These are phyloP conservation scores for Cryptosporidium parvum DNA, from an alignment of 169 alveolate genomes.

Conservation along the genomic window DNA sequence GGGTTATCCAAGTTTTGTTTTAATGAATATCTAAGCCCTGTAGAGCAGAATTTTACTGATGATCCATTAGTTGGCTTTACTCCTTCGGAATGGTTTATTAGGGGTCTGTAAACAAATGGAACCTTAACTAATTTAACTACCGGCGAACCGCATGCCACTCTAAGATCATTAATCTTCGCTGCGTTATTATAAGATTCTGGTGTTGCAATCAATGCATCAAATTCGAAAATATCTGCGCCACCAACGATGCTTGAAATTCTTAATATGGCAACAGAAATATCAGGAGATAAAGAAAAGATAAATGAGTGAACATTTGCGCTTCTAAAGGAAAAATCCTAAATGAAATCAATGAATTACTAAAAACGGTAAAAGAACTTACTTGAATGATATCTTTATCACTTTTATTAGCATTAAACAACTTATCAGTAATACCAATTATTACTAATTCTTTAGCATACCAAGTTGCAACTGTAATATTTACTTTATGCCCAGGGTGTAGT, in stretches of 20 bases:
- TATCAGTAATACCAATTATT: constrained; percentile 77
- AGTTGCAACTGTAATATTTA: constrained; percentile 78
- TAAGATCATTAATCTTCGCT: constrained; percentile 44
- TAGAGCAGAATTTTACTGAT: constrained; percentile 41
- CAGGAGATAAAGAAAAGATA: constrained; percentile 55
- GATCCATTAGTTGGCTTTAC: not conserved
- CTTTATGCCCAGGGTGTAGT: constrained; percentile 82
- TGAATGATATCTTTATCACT: constrained; percentile 49
- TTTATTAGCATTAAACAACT: constrained; percentile 75
- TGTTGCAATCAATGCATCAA: constrained; percentile 75
- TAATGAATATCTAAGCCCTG: constrained; percentile 29
- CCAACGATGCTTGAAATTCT: constrained; percentile 68
- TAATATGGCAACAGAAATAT: constrained; percentile 69
- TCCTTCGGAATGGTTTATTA: constrained; percentile 3
- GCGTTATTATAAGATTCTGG: constrained; percentile 69
- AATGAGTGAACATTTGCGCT: constrained; percentile 64
- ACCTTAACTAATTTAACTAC: constrained; percentile 58
- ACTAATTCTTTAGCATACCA: constrained; percentile 70
- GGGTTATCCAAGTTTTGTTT: constrained; percentile 33
- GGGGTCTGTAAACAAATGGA: constrained; percentile 76
- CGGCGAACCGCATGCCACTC: constrained; percentile 34
- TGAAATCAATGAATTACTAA: not conserved
- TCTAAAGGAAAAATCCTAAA: constrained; percentile 68
- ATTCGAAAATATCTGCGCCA: constrained; percentile 73
- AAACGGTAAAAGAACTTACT: constrained; percentile 19